phyloP scores from a whole-genome alignment of 331 rosid genomes.

The Malus hybrid region DNA sequence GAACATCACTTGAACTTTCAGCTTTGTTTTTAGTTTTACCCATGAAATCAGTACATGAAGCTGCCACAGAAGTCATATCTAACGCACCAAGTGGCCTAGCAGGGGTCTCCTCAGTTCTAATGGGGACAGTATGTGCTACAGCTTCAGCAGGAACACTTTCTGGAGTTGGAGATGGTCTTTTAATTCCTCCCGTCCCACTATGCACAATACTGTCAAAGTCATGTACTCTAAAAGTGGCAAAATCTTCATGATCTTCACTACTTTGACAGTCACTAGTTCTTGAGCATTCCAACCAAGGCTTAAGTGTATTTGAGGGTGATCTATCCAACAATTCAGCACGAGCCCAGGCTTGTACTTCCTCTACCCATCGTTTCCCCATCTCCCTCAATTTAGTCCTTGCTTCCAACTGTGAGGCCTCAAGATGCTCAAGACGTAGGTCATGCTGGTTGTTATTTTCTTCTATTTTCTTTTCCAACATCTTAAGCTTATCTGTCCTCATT shows the following conservation, averaged over 20 bases:
- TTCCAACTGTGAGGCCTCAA: conserved; percentile 34
- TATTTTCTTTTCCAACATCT: conserved; percentile 28
- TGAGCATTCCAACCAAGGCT: conserved; percentile 20
- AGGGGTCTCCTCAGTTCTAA: conserved; percentile 13
- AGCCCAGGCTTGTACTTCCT: conserved; percentile 52
- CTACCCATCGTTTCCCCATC: conserved; percentile 35
- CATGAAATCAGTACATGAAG: background rate
- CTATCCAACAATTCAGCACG: conserved; percentile 33
- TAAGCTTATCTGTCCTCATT: conserved; percentile 32
- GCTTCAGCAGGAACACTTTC: conserved; percentile 17
- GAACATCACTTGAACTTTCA: conserved; percentile 27
- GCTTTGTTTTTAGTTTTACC: background rate
- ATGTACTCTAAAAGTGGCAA: conserved; percentile 15
- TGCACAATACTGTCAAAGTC: conserved; percentile 4
- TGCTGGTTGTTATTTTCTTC: conserved; percentile 22
- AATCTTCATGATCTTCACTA: conserved; percentile 7
- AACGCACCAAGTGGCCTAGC: conserved; percentile 16
- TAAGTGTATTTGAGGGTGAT: conserved; percentile 17
- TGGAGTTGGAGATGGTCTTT: conserved; percentile 16
- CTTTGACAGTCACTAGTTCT: conserved; percentile 18
- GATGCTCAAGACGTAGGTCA: conserved; percentile 32
- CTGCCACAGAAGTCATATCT: conserved; percentile 15
- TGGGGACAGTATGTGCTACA: conserved; percentile 8
- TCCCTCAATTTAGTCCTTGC: conserved; percentile 25
- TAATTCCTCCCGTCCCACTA: conserved; percentile 5